Conservation (phyloP, 2,329 filamentous ascomycete species). For the Pleoardoris graminearum region DNA sequence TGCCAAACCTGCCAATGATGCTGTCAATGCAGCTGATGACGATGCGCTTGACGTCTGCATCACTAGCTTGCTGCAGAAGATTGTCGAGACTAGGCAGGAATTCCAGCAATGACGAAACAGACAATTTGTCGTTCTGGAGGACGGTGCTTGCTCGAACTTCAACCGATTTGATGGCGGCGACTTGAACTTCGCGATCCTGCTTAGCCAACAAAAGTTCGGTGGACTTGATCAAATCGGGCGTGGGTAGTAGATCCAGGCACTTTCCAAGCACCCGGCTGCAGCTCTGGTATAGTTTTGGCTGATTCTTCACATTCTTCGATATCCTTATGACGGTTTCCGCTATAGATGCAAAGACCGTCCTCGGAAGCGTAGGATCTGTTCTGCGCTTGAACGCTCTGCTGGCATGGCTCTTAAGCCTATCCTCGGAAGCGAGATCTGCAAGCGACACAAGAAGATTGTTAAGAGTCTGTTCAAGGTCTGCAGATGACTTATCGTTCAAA, state of each 20-base stretch:
- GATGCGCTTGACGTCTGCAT: slow-evolving; percentile 78
- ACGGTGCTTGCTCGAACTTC: slow-evolving; percentile 77
- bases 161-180: slow-evolving; percentile 71
- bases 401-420: slow-evolving; percentile 36
- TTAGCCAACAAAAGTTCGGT: slow-evolving; percentile 80
- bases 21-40: slow-evolving; percentile 89
- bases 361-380: slow-evolving; percentile 30
- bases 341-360: slow-evolving; percentile 42
- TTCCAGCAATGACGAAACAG: slow-evolving; percentile 71
- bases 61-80: slow-evolving; percentile 72
- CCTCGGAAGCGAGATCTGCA: slow-evolving; percentile 42
- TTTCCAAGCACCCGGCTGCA: slow-evolving; percentile 73
- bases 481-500: slow-evolving; percentile 53
- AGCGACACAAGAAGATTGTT: slow-evolving; percentile 46
- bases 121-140: slow-evolving; percentile 67
- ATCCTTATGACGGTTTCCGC: slow-evolving; percentile 55
- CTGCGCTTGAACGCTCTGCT: slow-evolving; percentile 35
- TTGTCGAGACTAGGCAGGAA: slow-evolving; percentile 79
- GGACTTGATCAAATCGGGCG: slow-evolving; percentile 85
- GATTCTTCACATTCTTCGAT: slow-evolving; percentile 63
- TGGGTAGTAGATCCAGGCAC: slow-evolving; percentile 82
- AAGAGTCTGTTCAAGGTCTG: slow-evolving; percentile 42
- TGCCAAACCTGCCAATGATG: slow-evolving; percentile 93
- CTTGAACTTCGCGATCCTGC: slow-evolving; percentile 72
- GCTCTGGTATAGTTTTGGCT: slow-evolving; percentile 42